Conservation (phyloP, 208 protist genomes). For the Leishmania amazonensis region DNA sequence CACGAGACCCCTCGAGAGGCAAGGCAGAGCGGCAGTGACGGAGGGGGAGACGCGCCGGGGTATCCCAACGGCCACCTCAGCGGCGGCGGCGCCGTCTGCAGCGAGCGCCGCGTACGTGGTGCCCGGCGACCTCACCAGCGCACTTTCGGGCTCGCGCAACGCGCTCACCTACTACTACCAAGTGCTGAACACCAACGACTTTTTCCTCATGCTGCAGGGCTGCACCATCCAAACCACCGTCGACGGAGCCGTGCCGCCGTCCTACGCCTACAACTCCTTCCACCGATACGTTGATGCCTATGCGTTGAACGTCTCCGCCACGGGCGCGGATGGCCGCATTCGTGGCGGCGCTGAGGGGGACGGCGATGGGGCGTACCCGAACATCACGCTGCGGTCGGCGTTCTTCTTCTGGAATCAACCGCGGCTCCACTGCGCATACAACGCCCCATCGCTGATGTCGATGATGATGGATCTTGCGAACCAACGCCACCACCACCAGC, state of each 20-base stretch:
- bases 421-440: slow-evolving; percentile 43
- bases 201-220: slow-evolving; percentile 40
- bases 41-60: background rate
- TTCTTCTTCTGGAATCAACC: slow-evolving; percentile 65
- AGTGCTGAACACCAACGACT: slow-evolving; percentile 10
- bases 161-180: slow-evolving; percentile 26
- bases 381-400: slow-evolving; percentile 11
- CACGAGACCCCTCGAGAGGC: background rate
- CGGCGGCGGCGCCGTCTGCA: background rate
- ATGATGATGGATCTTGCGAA: background rate
- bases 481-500: background rate
- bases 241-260: background rate
- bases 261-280: slow-evolving; percentile 18
- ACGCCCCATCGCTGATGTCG: slow-evolving; percentile 30
- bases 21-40: background rate
- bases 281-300: slow-evolving; percentile 13
- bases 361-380: background rate
- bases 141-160: slow-evolving; percentile 10
- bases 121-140: background rate
- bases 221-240: slow-evolving; percentile 35
- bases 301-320: background rate
- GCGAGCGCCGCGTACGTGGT: background rate
- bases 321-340: background rate
- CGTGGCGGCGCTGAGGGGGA: background rate
- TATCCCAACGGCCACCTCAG: background rate